Evolutionary conservation across 1,284 basidiomycete genomes (phyloP).

Genomic region (Cutaneotrichosporon cavernicola): DNA sequence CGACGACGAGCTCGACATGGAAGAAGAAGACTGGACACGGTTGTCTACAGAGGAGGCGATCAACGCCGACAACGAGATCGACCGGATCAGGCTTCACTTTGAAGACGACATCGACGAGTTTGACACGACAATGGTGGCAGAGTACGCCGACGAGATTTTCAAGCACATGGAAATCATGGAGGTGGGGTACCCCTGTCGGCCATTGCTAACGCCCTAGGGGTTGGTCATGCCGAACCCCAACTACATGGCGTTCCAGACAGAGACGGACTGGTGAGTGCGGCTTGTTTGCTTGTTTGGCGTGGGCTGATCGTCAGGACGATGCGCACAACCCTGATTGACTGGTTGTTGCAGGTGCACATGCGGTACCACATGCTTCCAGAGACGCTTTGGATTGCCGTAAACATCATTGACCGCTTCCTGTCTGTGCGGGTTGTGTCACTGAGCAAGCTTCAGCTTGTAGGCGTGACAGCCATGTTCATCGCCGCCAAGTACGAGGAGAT

Average conservation of each 20-base stretch:
- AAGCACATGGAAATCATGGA: constrained; percentile 91
- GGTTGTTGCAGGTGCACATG: constrained; percentile 64
- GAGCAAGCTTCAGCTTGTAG: constrained; percentile 65
- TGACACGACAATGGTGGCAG: constrained; percentile 96
- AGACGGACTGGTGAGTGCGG: constrained; percentile 76
- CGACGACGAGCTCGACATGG: constrained; percentile 54
- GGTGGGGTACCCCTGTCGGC: constrained; percentile 56
- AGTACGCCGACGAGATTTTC: constrained; percentile 97
- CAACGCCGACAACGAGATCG: constrained; percentile 42
- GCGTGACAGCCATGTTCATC: constrained; percentile 66
- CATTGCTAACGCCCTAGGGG: constrained; percentile 57
- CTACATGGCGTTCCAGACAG: constrained; percentile 92
- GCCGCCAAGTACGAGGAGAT: constrained; percentile 66
- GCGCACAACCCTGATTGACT: constrained; percentile 60
- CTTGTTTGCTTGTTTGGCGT: not conserved
- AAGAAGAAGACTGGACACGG: constrained; percentile 64
- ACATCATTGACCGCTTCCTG: constrained; percentile 65
- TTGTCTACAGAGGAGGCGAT: constrained; percentile 56
- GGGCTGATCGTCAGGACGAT: constrained; percentile 52
- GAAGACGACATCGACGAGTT: constrained; percentile 78
- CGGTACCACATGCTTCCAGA: constrained; percentile 67
- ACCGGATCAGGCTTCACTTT: constrained; percentile 49
- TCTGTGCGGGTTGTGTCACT: constrained; percentile 63
- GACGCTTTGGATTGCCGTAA: constrained; percentile 67
- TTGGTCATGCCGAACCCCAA: constrained; percentile 86